Evolutionary conservation across 371 early-diverging fungal genomes (phyloP).

Genomic region (Fennellomyces sp.): DNA sequence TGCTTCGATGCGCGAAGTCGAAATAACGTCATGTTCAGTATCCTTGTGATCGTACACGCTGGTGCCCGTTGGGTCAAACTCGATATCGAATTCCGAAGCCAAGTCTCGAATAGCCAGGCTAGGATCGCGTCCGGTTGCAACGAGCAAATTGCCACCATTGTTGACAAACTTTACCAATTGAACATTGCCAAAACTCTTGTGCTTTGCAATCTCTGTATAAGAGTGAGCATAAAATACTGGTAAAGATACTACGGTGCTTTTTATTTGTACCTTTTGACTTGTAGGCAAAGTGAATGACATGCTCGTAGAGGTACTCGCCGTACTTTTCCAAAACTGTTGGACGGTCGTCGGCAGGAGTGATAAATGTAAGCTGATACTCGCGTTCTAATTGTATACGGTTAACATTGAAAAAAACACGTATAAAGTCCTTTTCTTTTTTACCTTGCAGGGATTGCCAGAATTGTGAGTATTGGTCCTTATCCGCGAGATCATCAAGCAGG

Average conservation of each 20-base stretch:
- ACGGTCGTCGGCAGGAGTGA: conserved; percentile 37
- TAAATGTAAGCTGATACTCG: conserved; percentile 59
- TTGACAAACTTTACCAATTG: conserved; percentile 84
- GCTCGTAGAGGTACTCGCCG: conserved; percentile 67
- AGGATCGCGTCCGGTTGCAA: conserved; percentile 67
- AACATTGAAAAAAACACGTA: background rate
- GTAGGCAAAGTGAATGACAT: conserved; percentile 75
- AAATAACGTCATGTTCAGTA: conserved; percentile 39
- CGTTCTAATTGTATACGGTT: conserved; percentile 50
- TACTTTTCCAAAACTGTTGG: conserved; percentile 27
- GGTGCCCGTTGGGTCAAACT: conserved; percentile 72
- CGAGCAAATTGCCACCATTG: conserved; percentile 89
- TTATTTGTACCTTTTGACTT: conserved; percentile 56
- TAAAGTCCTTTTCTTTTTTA: conserved; percentile 17
- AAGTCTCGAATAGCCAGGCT: conserved; percentile 79
- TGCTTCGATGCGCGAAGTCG: conserved; percentile 31
- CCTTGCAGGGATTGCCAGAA: conserved; percentile 72
- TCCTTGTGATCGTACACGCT: conserved; percentile 70
- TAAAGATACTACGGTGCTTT: background rate
- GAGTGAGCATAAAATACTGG: too few species aligned
- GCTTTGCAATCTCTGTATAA: conserved; percentile 40
- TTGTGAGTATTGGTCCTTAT: conserved; percentile 53
- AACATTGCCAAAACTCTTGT: conserved; percentile 49
- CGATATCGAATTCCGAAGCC: conserved; percentile 85
- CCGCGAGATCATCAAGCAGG: conserved; percentile 66